A percentile compares a stretch with the other conserved stretches of the same genome.
phyloP scores from a whole-genome alignment of 768 basidiomycete species.

The Mycena indigotica region DNA sequence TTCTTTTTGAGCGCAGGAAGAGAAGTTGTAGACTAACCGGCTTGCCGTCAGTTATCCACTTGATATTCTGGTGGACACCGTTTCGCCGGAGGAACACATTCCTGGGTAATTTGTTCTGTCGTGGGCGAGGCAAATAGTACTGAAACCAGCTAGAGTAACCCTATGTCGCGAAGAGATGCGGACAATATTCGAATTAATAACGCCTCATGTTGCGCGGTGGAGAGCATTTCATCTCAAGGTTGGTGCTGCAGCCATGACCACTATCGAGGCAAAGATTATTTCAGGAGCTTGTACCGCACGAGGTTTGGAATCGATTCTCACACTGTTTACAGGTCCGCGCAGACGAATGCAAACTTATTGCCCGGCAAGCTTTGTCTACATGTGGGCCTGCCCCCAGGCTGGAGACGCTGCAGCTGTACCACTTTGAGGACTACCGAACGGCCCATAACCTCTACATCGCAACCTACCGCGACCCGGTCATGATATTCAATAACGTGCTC shows the following conservation, averaged over 20 bases:
- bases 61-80: conserved; percentile 62
- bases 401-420: conserved; percentile 63
- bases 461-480: conserved; percentile 60
- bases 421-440: conserved; percentile 59
- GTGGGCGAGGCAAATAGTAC: background rate
- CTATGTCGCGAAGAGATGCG: conserved; percentile 55
- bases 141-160: conserved; percentile 32
- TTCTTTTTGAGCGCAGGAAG: background rate
- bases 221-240: conserved; percentile 58
- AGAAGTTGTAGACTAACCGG: background rate
- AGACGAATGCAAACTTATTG: conserved; percentile 57
- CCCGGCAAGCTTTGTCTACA: conserved; percentile 50
- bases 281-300: conserved; percentile 11
- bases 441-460: conserved; percentile 54
- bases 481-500: conserved; percentile 54
- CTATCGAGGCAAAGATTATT: conserved; percentile 24
- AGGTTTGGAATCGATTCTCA: conserved; percentile 30
- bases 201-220: conserved; percentile 54
- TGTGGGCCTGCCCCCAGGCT: conserved; percentile 59
- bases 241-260: background rate
- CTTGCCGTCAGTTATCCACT: conserved; percentile 28
- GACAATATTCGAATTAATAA: conserved; percentile 45
- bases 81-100: conserved; percentile 49
- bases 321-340: conserved; percentile 44
- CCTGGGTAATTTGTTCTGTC: conserved; percentile 29